A percentile compares a stretch with the other conserved stretches of the same genome.
Evolutionary conservation across 257 asterid species (phyloP).

Genomic region (Petunia secreta): DNA sequence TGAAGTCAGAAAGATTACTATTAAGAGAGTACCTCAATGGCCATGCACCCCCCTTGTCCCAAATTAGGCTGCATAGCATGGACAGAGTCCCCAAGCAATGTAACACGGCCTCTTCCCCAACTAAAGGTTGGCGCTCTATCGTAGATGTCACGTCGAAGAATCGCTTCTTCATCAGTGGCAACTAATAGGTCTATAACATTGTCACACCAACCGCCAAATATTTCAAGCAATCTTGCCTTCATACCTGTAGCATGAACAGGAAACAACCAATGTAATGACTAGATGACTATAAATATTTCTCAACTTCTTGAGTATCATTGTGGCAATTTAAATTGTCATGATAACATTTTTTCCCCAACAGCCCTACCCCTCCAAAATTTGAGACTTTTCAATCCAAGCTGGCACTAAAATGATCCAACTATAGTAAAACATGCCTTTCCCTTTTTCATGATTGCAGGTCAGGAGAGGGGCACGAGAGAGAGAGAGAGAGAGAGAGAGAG

Average conservation of each 20-base stretch:
- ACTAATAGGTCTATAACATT: conserved; percentile 78
- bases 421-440: background rate
- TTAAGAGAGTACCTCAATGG: conserved; percentile 75
- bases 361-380: background rate
- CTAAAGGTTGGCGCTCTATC: conserved; percentile 70
- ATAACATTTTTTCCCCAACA: background rate
- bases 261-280: background rate
- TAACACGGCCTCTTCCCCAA: conserved; percentile 97
- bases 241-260: conserved; percentile 57
- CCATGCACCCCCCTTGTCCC: conserved; percentile 99
- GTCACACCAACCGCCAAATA: conserved; percentile 95
- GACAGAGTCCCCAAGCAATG: conserved; percentile 94
- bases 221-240: conserved; percentile 73
- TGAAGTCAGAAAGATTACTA: background rate
- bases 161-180: conserved; percentile 85
- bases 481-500: background rate
- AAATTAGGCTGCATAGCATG: conserved; percentile 99
- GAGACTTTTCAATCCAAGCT: background rate
- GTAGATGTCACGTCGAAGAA: conserved; percentile 93
- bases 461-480: background rate
- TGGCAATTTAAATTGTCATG: conserved; percentile 1
- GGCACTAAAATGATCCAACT: background rate
- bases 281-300: background rate
- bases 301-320: background rate
- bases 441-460: background rate